Base-by-base conservation (phyloP, 192 early-diverging fungal species). In the Borealophlyctis nickersoniae region DNA sequence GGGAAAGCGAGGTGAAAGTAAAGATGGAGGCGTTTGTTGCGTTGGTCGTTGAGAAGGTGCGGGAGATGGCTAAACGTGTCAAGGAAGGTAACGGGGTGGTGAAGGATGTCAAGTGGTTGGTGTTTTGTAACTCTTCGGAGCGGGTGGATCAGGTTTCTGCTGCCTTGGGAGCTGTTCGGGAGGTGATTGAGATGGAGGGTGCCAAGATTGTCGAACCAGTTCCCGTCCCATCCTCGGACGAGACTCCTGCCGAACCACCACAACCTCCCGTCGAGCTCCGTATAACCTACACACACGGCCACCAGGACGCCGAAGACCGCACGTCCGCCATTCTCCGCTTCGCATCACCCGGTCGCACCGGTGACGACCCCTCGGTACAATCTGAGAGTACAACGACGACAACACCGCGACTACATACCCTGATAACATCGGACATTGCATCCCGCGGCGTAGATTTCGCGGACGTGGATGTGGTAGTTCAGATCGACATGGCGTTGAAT, bases 391-490 rank as follows among this genome's bases (percentile, higher is more conserved):
- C 28, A 35, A 48, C 26, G n/a, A 26, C 22, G 19, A 14, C n/a
- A n/a, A 54, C 24, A 33, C 71, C 22, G 24, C 29, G 2, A 24
- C 51, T 77, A 16, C 63, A 61, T 13, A 66, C 72, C 26, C 76
- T 97, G 36, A 82, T 97, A 30, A 87, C 85, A 51, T 92, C 93
- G 4, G 94, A 97, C 69, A 70, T 95, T 52, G 86, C 93, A 60
- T 87, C 89, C 32, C 91, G 95, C 60, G 95, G 95, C 45, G 79
- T 96, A 68, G 93, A 98, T 74, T 77, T 98, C 22, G 86, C 89
- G 26, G 73, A 77, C 49, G 89, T 98, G 4, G 77, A 81, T 13
- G 73, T 76, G 3, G 93, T 97, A 4, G 82, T 98, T 51, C 90
- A 90, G 66, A 92, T 94, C 73, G 95, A 98, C 62, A 81, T 88